phyloP scores from a whole-genome alignment of 768 basidiomycete species.

The Kondoa malvinella region DNA sequence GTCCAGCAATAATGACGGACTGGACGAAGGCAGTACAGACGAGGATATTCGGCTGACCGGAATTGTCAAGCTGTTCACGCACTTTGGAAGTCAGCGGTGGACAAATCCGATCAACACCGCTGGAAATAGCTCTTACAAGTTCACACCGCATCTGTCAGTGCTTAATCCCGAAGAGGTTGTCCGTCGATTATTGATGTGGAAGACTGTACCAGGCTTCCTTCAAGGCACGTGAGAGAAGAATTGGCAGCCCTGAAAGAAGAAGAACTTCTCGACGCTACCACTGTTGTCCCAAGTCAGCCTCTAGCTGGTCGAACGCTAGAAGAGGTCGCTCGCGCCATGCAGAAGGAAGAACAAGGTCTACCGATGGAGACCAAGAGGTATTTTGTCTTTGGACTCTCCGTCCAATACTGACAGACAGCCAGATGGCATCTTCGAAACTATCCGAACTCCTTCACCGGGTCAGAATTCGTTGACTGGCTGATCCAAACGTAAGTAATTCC shows the following conservation, averaged over 20 bases:
- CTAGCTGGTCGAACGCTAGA: not conserved
- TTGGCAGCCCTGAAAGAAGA: conserved; percentile 1
- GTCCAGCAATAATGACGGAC: conserved; percentile 30
- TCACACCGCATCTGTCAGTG: not conserved
- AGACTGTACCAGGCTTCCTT: not conserved
- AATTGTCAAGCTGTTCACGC: conserved; percentile 76
- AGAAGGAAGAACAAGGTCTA: conserved; percentile 57
- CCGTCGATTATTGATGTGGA: not conserved
- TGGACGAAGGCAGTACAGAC: conserved; percentile 58
- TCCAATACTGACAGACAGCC: too few relatives aligned
- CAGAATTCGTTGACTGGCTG: conserved; percentile 78
- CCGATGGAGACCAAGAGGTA: conserved; percentile 70
- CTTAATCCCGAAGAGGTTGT: not conserved
- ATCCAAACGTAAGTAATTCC: conserved; percentile 81
- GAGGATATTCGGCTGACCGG: conserved; percentile 77
- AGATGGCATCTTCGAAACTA: conserved; percentile 36
- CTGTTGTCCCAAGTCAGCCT: not conserved
- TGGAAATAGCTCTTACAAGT: conserved; percentile 12
- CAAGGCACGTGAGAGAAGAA: conserved; percentile 7
- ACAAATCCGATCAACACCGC: conserved; percentile 39
- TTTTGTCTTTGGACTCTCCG: conserved; percentile 31
- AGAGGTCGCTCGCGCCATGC: conserved; percentile 61
- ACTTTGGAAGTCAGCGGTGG: conserved; percentile 73
- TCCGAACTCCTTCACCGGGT: conserved; percentile 70
- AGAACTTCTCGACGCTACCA: not conserved